Base-by-base conservation (phyloP, 2,329 filamentous ascomycete species). In the Cercospora zeae-maydis region DNA sequence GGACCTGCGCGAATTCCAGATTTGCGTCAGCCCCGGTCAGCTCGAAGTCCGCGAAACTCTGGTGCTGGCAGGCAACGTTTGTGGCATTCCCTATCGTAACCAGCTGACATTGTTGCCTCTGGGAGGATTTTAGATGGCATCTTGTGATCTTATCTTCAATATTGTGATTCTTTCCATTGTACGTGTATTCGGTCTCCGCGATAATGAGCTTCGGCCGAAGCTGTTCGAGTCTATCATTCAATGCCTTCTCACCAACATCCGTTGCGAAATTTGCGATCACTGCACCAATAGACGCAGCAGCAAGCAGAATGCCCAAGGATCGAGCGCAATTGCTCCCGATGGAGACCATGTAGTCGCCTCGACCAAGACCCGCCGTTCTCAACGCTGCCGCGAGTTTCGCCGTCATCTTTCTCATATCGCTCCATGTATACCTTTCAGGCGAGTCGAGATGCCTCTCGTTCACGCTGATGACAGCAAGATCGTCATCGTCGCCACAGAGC, bases 121-220 rank as follows among this genome's bases (percentile, higher is more conserved):
- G 4, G 21, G 42, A 47, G 6, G 42, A 47, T 47, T 13, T 47
- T 11, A 47, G 21, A 47, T 47, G 27, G 42, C 42, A 47, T 13
- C 21, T 47, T n/a, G 42, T 47, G 14, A 47, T 24, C 21, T 47
- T 47, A 21, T 47, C 21, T 47, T 59, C 45, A 30, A 65, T 62
- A 33, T 60, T 59, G 45, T 62, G 47, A 21, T 13, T 19, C 51
- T 65, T 65, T 5, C 63, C 63, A 19, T 65, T 65, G 33, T 65
- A 65, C 5, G 56, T 51, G 27, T 65, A 63, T 10, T 47, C 36
- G 3, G 63, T 61, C 54, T 65, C 61, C 5, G 63, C 68, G 16
- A 67, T 65, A 19, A 56, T 72, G 8, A 70, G 68, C n/a, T 64
- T 68, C 4, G 71, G 70, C 34, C 61, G 61, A 27, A 70, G 64